These are phyloP conservation scores for Ceratocystis colombiana DNA, from an alignment of 2,329 filamentous ascomycete genomes.

Conservation along the genomic window DNA sequence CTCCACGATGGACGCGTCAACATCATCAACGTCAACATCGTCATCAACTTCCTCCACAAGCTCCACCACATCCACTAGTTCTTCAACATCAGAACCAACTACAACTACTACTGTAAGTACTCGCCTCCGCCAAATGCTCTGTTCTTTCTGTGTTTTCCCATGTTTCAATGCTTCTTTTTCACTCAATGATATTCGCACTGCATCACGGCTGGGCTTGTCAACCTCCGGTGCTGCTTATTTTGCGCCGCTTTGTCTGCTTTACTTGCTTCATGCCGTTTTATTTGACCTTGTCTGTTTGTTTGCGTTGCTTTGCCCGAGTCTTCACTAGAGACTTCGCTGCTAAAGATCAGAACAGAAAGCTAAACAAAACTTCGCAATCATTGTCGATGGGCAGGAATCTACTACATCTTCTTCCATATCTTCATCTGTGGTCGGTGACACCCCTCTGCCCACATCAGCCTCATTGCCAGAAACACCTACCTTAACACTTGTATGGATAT, in stretches of 20 bases:
- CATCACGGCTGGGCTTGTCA: background rate
- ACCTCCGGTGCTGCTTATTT: too few species aligned
- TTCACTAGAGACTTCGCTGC: background rate
- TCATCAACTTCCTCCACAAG: constrained; percentile 25
- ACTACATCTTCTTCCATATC: background rate
- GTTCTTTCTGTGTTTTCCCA: constrained; percentile 8
- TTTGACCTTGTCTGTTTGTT: constrained; percentile 7
- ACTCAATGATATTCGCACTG: constrained; percentile 2
- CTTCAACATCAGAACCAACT: constrained; percentile 29
- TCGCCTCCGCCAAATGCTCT: background rate
- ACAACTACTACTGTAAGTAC: constrained; percentile 19
- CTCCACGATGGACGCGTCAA: constrained; percentile 20
- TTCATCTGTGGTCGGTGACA: constrained; percentile 18
- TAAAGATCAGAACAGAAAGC: constrained; percentile 21
- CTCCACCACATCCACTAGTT: constrained; percentile 27
- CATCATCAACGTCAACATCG: constrained; percentile 6
- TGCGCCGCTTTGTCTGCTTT: background rate
- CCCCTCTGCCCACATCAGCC: constrained; percentile 7
- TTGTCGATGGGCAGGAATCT: constrained; percentile 1
- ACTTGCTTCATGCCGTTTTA: background rate
- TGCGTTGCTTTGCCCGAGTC: constrained; percentile 19
- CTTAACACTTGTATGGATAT: constrained; percentile 22
- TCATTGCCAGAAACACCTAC: constrained; percentile 26
- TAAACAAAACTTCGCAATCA: constrained; percentile 18
- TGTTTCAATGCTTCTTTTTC: background rate